These are phyloP conservation scores for Candida ovalis DNA, from an alignment of 805 yeast species.

Conservation along the genomic window DNA sequence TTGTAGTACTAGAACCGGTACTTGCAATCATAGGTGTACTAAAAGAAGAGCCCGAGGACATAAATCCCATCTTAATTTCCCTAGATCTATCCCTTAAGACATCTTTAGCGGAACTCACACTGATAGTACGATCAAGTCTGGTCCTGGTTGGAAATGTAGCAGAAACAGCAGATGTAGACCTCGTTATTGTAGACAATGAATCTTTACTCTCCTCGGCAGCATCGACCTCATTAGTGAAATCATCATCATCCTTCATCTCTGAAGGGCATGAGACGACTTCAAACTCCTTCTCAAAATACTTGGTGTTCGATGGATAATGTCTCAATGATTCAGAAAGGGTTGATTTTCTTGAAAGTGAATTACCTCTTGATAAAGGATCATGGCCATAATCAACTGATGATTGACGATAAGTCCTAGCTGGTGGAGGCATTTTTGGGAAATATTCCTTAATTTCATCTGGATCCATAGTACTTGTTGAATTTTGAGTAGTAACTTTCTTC, in stretches of 20 bases:
- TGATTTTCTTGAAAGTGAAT: too few species aligned
- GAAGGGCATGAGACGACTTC: constrained; percentile 2
- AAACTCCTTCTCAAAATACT: constrained; percentile 23
- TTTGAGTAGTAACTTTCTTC: not conserved
- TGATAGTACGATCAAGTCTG: constrained; percentile 11
- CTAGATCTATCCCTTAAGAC: constrained; percentile 19
- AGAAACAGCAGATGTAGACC: not conserved
- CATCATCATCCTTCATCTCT: not conserved
- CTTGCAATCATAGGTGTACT: not conserved
- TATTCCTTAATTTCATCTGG: not conserved
- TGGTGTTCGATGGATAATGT: constrained; percentile 12
- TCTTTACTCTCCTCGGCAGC: not conserved
- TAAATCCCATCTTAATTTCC: constrained; percentile 7
- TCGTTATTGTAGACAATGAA: not conserved
- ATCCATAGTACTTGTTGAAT: constrained; percentile 2
- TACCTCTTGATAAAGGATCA: not conserved
- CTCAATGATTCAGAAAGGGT: not conserved
- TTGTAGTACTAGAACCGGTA: not conserved
- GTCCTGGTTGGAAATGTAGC: not conserved
- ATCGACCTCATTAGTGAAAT: not conserved
- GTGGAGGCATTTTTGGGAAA: not conserved
- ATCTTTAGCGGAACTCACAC: constrained; percentile 27
- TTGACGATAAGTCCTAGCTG: not conserved
- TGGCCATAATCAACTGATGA: not conserved
- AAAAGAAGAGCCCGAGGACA: not conserved